Base-by-base conservation (phyloP, 148 eudicot genomes). In the Talinum fruticosum region DNA sequence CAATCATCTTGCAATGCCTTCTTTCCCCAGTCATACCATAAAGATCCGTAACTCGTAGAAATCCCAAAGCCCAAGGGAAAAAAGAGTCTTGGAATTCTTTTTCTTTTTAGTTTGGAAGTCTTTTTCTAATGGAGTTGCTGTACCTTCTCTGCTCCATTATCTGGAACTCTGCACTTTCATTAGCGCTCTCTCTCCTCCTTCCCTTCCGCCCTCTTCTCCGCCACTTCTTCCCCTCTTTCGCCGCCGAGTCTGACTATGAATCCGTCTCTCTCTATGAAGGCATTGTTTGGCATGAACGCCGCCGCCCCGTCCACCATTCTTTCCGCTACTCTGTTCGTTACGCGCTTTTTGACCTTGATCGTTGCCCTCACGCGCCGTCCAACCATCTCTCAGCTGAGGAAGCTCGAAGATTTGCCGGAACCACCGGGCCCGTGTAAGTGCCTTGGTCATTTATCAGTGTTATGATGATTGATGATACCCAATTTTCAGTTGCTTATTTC, bases 231-330 rank as follows among this genome's bases (percentile, higher is more conserved):
- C 21, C 62, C 57, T 32, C 73, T 64, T 3, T 64, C 73, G 4
- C 70, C 73, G 24, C 83, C 33, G 32, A 29, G 10, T 33, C 57
- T 49, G 79, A 38, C 41, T n/a, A n/a, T n/a, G n/a, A n/a, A n/a
- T 76, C 82, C 0, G 83, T 85, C 30, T 66, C 88, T 18, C 84
- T 91, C 61, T 94, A 92, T 78, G 82, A 94, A 85, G 97, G 97
- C 71, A 79, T 86, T 34, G 98, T 94, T 69, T 90, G 91, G 91
- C 98, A 94, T 87, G 90, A 94, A 74, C 97, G 98, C 36, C 93
- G 92, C 51, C 90, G 90, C 34, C 98, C 98, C 14, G 82, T 90
- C 33, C 96, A 84, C 80, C 98, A 94, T 72, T 89, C 92, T 1
- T 94, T 94, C 78, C 79, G 78, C 23, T 94, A 94, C 79, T 53